Evolutionary conservation across 768 basidiomycete species (phyloP).

Genomic region (Fistulinella prunicolor): DNA sequence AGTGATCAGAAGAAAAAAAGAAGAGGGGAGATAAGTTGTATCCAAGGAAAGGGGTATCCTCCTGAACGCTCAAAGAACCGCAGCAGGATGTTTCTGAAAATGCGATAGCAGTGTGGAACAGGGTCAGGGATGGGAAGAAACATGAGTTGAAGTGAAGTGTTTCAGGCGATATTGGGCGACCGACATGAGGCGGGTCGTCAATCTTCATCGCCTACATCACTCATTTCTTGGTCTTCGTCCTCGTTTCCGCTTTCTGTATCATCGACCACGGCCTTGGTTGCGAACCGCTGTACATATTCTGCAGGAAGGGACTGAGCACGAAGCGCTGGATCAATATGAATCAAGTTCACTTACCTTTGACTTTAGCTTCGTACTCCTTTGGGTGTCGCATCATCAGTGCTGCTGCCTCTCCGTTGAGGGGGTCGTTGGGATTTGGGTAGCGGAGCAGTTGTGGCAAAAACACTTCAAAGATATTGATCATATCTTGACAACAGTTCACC

Average conservation of each 20-base stretch:
- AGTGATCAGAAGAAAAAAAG: conserved; percentile 22
- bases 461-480: conserved; percentile 99
- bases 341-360: conserved; percentile 62
- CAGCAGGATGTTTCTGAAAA: conserved; percentile 15
- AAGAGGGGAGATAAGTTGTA: conserved; percentile 13
- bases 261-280: conserved; percentile 87
- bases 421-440: conserved; percentile 98
- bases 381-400: conserved; percentile 97
- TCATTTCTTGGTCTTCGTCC: conserved; percentile 83
- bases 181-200: conserved; percentile 22
- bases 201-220: conserved; percentile 62
- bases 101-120: conserved; percentile 15
- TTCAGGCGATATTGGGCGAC: conserved; percentile 6
- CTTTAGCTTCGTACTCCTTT: conserved; percentile 91
- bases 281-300: conserved; percentile 97
- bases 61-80: conserved; percentile 17
- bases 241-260: conserved; percentile 60
- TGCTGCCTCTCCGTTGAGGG: conserved; percentile 96
- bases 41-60: conserved; percentile 27
- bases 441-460: conserved; percentile 96
- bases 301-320: conserved; percentile 3
- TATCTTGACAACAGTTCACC: conserved; percentile 53
- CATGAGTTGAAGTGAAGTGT: conserved; percentile 11
- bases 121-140: conserved; percentile 7
- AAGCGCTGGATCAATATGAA: neutral